These are phyloP conservation scores for Colletotrichum nymphaeae DNA, from an alignment of 2,329 filamentous ascomycete species.

Conservation along the genomic window DNA sequence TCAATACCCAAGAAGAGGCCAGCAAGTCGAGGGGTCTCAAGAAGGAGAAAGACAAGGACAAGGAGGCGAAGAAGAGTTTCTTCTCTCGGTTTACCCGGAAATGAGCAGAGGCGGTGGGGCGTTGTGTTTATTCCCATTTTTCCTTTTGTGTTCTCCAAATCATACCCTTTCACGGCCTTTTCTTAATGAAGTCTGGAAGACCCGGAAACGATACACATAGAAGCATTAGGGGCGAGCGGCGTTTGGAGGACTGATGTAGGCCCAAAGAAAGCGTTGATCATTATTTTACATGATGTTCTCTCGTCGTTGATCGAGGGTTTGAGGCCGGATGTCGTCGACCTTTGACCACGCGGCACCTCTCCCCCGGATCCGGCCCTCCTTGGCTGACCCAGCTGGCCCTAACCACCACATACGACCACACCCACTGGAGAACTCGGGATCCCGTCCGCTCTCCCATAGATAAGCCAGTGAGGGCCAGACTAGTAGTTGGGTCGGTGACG, in stretches of 20 bases:
- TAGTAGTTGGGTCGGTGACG: too few species aligned
- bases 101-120: neutral
- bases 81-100: slow-evolving; percentile 14
- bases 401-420: too few species aligned
- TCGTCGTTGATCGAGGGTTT: neutral
- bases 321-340: neutral
- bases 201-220: neutral
- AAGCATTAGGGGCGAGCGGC: neutral
- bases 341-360: neutral
- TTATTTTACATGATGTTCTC: neutral
- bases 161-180: slow-evolving; percentile 11
- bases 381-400: rapidly evolving
- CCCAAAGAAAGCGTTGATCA: neutral
- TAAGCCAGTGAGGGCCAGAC: too few species aligned
- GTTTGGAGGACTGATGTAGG: neutral
- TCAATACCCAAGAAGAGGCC: slow-evolving; percentile 54
- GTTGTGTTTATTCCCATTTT: neutral
- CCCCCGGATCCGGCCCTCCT: too few species aligned
- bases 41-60: neutral
- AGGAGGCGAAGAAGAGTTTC: slow-evolving; percentile 13
- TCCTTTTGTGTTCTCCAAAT: neutral
- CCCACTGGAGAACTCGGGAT: too few species aligned
- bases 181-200: neutral
- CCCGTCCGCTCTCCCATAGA: too few species aligned
- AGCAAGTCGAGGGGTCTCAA: slow-evolving; percentile 32